A percentile compares a stretch with the other conserved stretches of the same genome.
These are phyloP conservation scores for Fistulifera solaris DNA, from an alignment of 108 stramenopile species.

Conservation along the genomic window DNA sequence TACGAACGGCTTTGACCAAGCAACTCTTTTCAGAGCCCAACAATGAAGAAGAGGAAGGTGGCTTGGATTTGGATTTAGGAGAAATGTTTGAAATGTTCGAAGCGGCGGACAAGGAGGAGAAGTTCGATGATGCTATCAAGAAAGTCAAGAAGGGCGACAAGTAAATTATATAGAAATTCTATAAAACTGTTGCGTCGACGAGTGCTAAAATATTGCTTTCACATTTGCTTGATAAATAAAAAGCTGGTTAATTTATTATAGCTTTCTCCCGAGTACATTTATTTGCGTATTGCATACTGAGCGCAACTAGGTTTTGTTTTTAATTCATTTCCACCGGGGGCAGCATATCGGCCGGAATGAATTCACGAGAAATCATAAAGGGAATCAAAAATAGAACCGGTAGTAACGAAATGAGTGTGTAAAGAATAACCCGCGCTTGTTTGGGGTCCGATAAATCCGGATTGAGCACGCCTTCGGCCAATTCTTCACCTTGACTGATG, in stretches of 20 bases:
- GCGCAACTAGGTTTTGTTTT: too few species aligned
- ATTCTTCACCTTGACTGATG: slow-evolving; percentile 66
- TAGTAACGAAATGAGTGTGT: slow-evolving; percentile 73
- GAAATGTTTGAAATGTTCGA: slow-evolving; percentile 88
- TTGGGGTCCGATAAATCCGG: slow-evolving; percentile 76
- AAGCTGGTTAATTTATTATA: too few species aligned
- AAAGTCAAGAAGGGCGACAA: slow-evolving; percentile 48
- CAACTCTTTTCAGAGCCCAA: slow-evolving; percentile 35
- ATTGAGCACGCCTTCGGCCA: slow-evolving; percentile 41
- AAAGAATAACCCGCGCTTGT: slow-evolving; percentile 75
- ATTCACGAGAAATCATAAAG: slow-evolving; percentile 79
- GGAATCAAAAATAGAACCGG: slow-evolving; percentile 82
- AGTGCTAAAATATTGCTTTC: too few species aligned
- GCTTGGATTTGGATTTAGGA: slow-evolving; percentile 71
- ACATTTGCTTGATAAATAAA: too few species aligned
- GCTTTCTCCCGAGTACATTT: too few species aligned
- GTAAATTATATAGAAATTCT: not conserved
- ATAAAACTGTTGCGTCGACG: too few species aligned
- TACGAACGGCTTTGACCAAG: not conserved
- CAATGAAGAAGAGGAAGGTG: slow-evolving; percentile 52
- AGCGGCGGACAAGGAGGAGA: slow-evolving; percentile 72
- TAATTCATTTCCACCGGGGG: slow-evolving; percentile 61
- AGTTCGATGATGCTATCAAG: slow-evolving; percentile 71
- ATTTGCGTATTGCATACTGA: too few species aligned
- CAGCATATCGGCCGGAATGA: slow-evolving; percentile 55